Conservation (phyloP, 768 basidiomycete species). For the Mycena indigotica region DNA sequence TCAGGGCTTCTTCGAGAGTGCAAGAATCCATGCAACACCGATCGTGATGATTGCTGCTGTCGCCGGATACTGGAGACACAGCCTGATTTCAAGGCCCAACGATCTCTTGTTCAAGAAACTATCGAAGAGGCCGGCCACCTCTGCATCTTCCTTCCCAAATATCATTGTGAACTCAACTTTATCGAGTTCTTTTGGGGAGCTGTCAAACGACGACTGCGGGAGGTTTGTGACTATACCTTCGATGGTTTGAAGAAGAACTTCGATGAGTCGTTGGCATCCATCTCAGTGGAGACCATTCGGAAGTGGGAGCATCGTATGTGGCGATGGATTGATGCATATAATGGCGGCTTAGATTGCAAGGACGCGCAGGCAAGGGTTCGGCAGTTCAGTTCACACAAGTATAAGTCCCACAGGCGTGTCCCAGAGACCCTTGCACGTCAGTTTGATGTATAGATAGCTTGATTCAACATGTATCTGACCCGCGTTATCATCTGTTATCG, state of each 20-base stretch:
- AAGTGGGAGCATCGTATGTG: conserved; percentile 26
- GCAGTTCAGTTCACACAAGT: conserved; percentile 24
- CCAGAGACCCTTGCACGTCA: conserved; percentile 15
- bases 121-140: conserved; percentile 17
- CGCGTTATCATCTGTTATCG: too few relatives aligned
- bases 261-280: conserved; percentile 20
- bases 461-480: too few relatives aligned
- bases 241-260: conserved; percentile 10
- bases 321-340: conserved; percentile 22
- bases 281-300: conserved; percentile 16
- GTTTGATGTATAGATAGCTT: conserved; percentile 18
- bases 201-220: conserved; percentile 9
- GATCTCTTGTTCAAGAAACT: conserved; percentile 23
- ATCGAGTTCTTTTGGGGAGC: conserved; percentile 26
- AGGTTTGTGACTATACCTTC: conserved; percentile 14
- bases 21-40: conserved; percentile 8
- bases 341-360: conserved; percentile 13
- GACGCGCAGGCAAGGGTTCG: conserved; percentile 23
- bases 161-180: conserved; percentile 33
- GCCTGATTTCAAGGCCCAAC: conserved; percentile 25
- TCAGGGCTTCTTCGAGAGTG: conserved; percentile 18
- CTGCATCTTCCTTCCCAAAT: conserved; percentile 23
- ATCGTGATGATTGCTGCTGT: conserved; percentile 29
- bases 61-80: conserved; percentile 27
- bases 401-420: conserved; percentile 26